Base-by-base conservation (phyloP, 1,284 basidiomycete species). In the Austroboletus niveus region DNA sequence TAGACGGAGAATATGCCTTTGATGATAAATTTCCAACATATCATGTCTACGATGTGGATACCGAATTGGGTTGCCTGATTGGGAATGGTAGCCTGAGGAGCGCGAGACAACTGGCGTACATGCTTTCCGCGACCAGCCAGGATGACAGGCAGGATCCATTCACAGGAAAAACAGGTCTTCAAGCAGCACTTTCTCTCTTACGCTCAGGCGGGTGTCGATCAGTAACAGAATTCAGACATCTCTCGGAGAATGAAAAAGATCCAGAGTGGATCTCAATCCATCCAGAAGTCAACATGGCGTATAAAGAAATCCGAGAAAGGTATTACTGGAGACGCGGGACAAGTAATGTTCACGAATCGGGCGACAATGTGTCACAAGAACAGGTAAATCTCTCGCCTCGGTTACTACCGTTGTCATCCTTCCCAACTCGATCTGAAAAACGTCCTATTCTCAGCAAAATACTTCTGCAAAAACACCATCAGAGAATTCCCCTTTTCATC, bases 381-480 rank as follows among this genome's bases (percentile, higher is more conserved):
- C 24, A 6, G 24, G 24, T 27, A 27, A 27, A 17, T 17, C 17
- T 17, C 17, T 17, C 17, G 17, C 17, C 24, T 27, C 24, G 24
- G 24, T 27, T 27, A 27, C n/a, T n/a, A n/a, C 24, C 24, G 6
- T 27, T 6, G 6, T 6, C 24, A 27, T 27, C 24, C 24, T 6
- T 27, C 17, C 24, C 3, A 4, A 27, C 24, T 3, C 24, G 24
- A 27, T 27, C 6, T 27, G 24, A 27, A 27, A 1, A 27, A 27
- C 9, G 5, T 12, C 34, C 12, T 35, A 42, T 9, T 62, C 66
- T 29, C 75, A 76, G 45, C 67, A 22, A 35, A 15, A 4, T 34
- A 15, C 3, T 14, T 36, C 35, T 15, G 8, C 2, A 17, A 3
- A 30, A 1, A 22, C 38, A 39, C 11, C 38, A 5, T 12, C 5